A percentile compares a stretch with the other conserved stretches of the same genome.
Evolutionary conservation across 495 filamentous ascomycete species (phyloP).

Genomic region (Aspergillus funiculosus): DNA sequence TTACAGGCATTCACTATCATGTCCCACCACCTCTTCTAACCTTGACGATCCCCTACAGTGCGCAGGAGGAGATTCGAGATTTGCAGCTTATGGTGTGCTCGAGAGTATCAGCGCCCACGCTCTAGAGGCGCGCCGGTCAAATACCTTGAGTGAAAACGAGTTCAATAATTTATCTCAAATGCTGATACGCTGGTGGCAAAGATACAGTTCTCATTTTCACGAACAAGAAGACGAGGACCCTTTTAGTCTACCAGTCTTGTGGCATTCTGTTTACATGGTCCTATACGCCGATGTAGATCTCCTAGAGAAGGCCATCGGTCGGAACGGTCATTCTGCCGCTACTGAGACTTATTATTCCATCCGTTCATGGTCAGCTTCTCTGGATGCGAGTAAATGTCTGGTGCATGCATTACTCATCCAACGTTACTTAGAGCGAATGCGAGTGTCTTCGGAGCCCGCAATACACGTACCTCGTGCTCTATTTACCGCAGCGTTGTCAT

Average conservation of each 20-base stretch:
- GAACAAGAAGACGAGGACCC: conserved; percentile 13
- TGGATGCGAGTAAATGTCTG: conserved; percentile 24
- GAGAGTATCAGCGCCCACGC: conserved; percentile 21
- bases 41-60: conserved; percentile 8
- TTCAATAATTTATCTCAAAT: conserved; percentile 13
- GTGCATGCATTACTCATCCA: conserved; percentile 25
- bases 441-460: conserved; percentile 26
- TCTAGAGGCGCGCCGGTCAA: conserved; percentile 17
- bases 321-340: conserved; percentile 17
- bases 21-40: not conserved
- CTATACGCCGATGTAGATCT: conserved; percentile 30
- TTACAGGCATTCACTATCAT: conserved; percentile 11
- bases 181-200: conserved; percentile 22
- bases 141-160: conserved; percentile 11
- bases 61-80: conserved; percentile 13
- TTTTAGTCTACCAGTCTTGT: conserved; percentile 30
- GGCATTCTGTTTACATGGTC: conserved; percentile 33
- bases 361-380: conserved; percentile 16
- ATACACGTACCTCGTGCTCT: conserved; percentile 28
- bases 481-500: conserved; percentile 21
- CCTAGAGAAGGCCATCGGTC: conserved; percentile 26
- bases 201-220: conserved; percentile 14
- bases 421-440: conserved; percentile 21
- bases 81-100: conserved; percentile 22
- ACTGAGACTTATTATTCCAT: not conserved